Evolutionary conservation across 1,284 basidiomycete species (phyloP), one percentile per base, ranked within the genome.

Genomic region (Rhizopogon parksii): DNA sequence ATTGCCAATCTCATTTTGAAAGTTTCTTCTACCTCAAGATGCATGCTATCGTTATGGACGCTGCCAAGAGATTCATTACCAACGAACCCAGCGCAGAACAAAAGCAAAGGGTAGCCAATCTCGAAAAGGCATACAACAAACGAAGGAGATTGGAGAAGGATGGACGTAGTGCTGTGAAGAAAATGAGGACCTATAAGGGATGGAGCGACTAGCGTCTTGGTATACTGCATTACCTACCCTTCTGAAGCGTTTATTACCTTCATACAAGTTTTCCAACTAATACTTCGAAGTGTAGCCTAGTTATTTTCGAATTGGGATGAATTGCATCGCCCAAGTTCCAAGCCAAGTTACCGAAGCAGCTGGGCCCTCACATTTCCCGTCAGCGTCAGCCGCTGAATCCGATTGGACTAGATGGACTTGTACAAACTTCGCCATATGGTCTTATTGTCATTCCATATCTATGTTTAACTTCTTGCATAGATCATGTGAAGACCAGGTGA

Each of bases 31-130:
- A 3, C 8, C n/a, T 51, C 8, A 56, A 87, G 85, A 69, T 87
- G 14, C 83, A 83, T 54, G 47, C 64, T 0, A 57, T 85, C 17
- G 66, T 87, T 34, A 57, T 79, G 19, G 59, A 69, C 7, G 72
- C 78, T 0, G 71, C 73, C 4, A 62, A 65, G 8, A 9, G 14
- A 12, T 60, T 64, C 3, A 71, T 87, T 6, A 71, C 71, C 48
- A 82, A 74, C 47, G 78, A 80, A 53, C 76, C 85, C 0, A 74
- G 78, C 1, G 71, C 69, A 54, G 75, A 74, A 51, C 80, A 85
- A 59, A 76, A 70, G 59, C 67, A 74, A 58, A 79, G 74, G 15
- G 83, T 87, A 6, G 70, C 61, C n/a, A 58, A 53, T 7, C 59
- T 82, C 1, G 65, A 76, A 56, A 70, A 65, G 46, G 72, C 66